Evolutionary conservation across 345 rosid species (phyloP), one percentile per base, ranked within the genome.

Genomic region (Lagerstroemia speciosa): DNA sequence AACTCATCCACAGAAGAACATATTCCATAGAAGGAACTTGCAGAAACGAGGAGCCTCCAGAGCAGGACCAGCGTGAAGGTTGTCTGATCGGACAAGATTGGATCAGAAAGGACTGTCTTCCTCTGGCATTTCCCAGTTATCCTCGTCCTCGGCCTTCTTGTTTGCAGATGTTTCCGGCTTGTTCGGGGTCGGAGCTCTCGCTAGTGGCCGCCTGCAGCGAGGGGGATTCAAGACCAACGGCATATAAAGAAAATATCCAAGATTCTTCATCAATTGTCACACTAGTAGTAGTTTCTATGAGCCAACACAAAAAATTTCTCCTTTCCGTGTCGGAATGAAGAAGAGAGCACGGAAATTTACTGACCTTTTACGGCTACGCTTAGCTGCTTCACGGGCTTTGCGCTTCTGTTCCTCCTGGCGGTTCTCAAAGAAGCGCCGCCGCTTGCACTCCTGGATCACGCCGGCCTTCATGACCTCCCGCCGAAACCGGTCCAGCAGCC

Each of bases 111-210:
- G 83, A 71, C 75, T 10, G 73, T 71, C 80, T 72, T 86, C 97
- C 66, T 71, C 84, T 57, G 97, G 91, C 84, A 86, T 64, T 24
- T 92, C 97, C 97, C 97, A 89, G 89, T 92, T 89, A 75, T 92
- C 96, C 48, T 82, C 90, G 0, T 78, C 96, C 19, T 79, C 92
- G 26, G 81, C 85, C 6, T 78, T 78, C 77, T 80, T 83, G 79
- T 79, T 85, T 61, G 78, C 6, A 8, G 82, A 0, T 0, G 36
- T 71, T 71, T 85, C 93, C 69, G 65, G 80, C 71, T 72, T 81
- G 71, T 72, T 75, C 65, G 73, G 80, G 15, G 58, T 43, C 7
- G 70, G 29, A 70, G 27, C 69, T 80, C 96, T 84, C 30, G 73
- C 68, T 30, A 62, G 65, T 10, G 80, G 74, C 22, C 89, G 91